Conservation (phyloP, 768 basidiomycete species). For the Pleurotus eryngii region DNA sequence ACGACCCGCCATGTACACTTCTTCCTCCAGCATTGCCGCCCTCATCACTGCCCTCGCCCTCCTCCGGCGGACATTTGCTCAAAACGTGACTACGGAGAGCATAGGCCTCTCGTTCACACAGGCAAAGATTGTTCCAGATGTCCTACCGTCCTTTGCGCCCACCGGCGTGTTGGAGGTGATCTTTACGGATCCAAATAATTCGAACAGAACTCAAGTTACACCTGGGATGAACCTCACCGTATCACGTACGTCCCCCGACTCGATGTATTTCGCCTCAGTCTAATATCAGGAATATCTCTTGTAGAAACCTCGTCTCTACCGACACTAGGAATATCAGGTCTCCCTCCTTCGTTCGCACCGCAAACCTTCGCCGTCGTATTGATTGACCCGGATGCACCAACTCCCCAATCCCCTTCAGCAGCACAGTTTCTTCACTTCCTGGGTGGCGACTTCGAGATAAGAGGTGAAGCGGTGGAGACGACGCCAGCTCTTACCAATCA, state of each 20-base stretch:
- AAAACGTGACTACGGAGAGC: slow-evolving; percentile 1
- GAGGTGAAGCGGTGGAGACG: slow-evolving; percentile 11
- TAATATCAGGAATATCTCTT: background rate
- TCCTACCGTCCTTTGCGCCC: slow-evolving; percentile 37
- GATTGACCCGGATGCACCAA: slow-evolving; percentile 43
- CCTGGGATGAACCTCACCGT: slow-evolving; percentile 33
- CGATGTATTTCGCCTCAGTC: no score
- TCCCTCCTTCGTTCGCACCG: slow-evolving; percentile 20
- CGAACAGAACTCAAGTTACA: slow-evolving; percentile 22
- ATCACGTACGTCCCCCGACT: slow-evolving; percentile 27
- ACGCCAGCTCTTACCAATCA: slow-evolving; percentile 27
- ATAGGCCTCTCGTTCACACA: background rate
- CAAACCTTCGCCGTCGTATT: slow-evolving; percentile 34
- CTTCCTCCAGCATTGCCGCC: background rate
- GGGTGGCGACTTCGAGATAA: slow-evolving; percentile 33
- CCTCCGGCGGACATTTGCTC: background rate
- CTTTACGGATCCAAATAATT: slow-evolving; percentile 24
- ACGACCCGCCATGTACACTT: background rate
- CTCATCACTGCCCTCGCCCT: background rate
- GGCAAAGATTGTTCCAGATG: slow-evolving; percentile 37
- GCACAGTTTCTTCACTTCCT: slow-evolving; percentile 40
- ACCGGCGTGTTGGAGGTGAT: slow-evolving; percentile 30
- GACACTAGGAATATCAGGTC: slow-evolving; percentile 23
- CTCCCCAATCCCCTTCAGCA: slow-evolving; percentile 31
- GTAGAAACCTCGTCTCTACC: slow-evolving; percentile 33